phyloP scores from a whole-genome alignment of 345 rosid species.

The Populus davidiana region DNA sequence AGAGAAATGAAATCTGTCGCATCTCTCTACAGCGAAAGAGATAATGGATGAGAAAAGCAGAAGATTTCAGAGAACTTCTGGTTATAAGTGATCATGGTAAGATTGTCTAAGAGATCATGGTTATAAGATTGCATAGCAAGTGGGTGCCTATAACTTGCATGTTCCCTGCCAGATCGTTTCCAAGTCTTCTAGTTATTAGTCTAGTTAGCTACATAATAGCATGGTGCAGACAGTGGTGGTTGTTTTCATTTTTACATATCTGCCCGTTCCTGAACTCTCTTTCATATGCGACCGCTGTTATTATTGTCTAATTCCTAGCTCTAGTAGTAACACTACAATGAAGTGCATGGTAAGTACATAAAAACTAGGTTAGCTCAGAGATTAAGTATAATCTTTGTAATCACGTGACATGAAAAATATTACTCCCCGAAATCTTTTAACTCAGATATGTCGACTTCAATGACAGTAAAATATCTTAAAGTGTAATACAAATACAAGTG shows the following conservation, averaged over 20 bases:
- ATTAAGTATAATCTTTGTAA: background rate
- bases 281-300: background rate
- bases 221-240: too few species aligned
- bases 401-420: background rate
- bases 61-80: too few species aligned
- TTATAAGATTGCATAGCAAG: background rate
- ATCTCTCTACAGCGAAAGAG: slow-evolving; percentile 12
- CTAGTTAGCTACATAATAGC: background rate
- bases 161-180: background rate
- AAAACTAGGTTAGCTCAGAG: background rate
- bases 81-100: background rate
- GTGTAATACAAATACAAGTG: background rate
- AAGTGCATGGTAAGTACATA: background rate
- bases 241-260: background rate
- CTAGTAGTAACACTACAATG: background rate
- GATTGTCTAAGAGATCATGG: background rate
- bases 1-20: slow-evolving; percentile 16
- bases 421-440: background rate
- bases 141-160: background rate
- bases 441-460: background rate
- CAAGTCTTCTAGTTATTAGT: background rate
- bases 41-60: background rate
- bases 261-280: background rate
- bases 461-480: background rate
- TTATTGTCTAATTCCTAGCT: background rate